Conservation (phyloP, 2,329 filamentous ascomycete genomes). For the Tothia fuscella region DNA sequence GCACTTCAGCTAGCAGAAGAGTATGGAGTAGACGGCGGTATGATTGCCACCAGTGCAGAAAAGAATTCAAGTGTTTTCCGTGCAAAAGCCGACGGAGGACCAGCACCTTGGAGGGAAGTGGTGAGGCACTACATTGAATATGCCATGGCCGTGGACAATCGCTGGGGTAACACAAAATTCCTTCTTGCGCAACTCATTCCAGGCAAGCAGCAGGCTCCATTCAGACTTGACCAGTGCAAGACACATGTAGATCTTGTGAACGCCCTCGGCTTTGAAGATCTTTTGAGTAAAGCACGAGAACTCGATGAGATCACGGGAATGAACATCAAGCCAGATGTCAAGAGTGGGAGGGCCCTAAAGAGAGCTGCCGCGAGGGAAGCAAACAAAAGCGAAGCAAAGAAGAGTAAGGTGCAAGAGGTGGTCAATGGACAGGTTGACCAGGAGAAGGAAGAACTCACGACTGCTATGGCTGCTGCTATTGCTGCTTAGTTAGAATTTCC, state of each 20-base stretch:
- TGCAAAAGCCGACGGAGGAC: slow-evolving; percentile 52
- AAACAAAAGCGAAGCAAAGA: neutral
- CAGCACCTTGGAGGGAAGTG: slow-evolving; percentile 64
- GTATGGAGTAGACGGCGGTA: slow-evolving; percentile 82
- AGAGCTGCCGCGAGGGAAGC: slow-evolving; percentile 6
- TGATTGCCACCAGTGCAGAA: slow-evolving; percentile 93
- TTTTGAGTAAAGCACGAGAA: slow-evolving; percentile 51
- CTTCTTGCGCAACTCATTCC: slow-evolving; percentile 76
- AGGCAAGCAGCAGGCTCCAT: slow-evolving; percentile 57
- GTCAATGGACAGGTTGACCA: no score
- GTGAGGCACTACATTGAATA: slow-evolving; percentile 62
- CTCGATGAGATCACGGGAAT: slow-evolving; percentile 50
- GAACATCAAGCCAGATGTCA: neutral
- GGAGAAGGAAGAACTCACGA: no score
- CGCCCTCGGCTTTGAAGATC: slow-evolving; percentile 49
- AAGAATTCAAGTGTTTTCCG: slow-evolving; percentile 84
- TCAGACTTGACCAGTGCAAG: slow-evolving; percentile 50
- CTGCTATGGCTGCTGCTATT: no score
- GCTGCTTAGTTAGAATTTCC: no score
- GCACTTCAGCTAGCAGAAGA: slow-evolving; percentile 60
- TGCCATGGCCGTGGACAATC: slow-evolving; percentile 69
- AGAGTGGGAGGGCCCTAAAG: slow-evolving; percentile 1
- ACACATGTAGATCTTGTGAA: slow-evolving; percentile 60
- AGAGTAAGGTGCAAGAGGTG: no score
- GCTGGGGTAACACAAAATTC: slow-evolving; percentile 88